A percentile compares a stretch with the other conserved stretches of the same genome.
Evolutionary conservation across 306 rosid genomes (phyloP).

Genomic region (Prunus kanzakura): DNA sequence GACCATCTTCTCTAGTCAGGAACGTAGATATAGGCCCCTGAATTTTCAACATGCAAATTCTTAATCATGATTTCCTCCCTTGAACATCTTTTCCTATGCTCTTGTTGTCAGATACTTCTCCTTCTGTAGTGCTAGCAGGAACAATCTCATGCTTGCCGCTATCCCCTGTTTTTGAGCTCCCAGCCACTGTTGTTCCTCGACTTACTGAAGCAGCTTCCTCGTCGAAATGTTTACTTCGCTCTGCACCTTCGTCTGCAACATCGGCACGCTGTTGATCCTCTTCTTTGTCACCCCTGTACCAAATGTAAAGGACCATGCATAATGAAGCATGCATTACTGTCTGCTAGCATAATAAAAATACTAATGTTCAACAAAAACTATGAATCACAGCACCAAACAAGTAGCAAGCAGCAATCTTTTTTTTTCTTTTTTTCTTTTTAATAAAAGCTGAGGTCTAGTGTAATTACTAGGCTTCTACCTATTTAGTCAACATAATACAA

Average conservation of each 20-base stretch:
- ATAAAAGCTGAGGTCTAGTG: not conserved
- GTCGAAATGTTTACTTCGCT: slow-evolving; percentile 33
- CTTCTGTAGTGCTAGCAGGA: slow-evolving; percentile 2
- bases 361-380: not conserved
- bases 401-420: not conserved
- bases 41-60: not conserved
- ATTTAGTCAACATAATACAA: not conserved
- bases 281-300: slow-evolving; percentile 63
- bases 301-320: slow-evolving; percentile 6
- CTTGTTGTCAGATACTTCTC: slow-evolving; percentile 6
- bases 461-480: not conserved
- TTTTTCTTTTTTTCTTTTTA: not conserved
- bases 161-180: slow-evolving; percentile 43
- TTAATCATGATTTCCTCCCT: not conserved
- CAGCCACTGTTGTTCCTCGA: slow-evolving; percentile 32
- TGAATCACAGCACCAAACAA: not conserved
- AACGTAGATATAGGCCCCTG: not conserved
- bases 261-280: slow-evolving; percentile 36
- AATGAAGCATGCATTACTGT: not conserved
- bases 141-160: slow-evolving; percentile 5
- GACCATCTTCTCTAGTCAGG: not conserved
- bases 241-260: slow-evolving; percentile 42
- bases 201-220: slow-evolving; percentile 48
- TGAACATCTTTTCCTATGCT: slow-evolving; percentile 18
- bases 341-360: not conserved